Evolutionary conservation across 163 green algal genomes (phyloP).

Genomic region (Smithsoniella earleae): DNA sequence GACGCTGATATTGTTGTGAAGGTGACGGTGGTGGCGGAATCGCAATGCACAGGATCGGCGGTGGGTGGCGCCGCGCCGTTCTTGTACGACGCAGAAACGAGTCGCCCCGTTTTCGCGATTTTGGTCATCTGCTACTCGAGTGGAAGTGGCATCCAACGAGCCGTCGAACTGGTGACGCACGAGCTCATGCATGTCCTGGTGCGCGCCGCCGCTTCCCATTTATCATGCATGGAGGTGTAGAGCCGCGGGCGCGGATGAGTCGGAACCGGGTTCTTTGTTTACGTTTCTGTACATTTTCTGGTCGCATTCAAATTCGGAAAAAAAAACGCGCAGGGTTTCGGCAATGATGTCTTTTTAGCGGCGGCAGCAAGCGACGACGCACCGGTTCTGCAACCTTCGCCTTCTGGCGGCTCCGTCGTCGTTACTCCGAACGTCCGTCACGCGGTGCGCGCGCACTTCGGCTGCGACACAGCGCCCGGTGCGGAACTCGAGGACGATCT

Average conservation of each 20-base stretch:
- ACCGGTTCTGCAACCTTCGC: no score
- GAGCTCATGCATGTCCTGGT: background rate
- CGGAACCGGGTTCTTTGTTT: no score
- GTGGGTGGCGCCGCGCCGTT: background rate
- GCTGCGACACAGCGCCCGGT: background rate
- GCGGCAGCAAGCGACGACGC: no score
- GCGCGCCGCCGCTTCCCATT: no score
- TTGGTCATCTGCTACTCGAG: background rate
- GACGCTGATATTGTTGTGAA: constrained; percentile 3
- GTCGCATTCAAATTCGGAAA: no score
- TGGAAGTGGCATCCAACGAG: background rate
- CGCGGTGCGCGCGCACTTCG: background rate
- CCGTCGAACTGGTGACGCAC: background rate
- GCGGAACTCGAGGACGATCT: constrained; percentile 7
- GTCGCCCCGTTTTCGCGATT: background rate
- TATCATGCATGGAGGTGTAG: no score
- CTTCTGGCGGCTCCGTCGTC: no score
- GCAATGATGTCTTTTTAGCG: no score
- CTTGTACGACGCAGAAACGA: background rate
- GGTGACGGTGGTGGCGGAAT: background rate
- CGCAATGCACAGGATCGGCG: background rate
- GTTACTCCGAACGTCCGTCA: background rate
- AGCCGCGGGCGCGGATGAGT: no score
- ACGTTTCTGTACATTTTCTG: no score
- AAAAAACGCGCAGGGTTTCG: no score